phyloP scores from a whole-genome alignment of 495 filamentous ascomycete species.

The Aspergillus bertholletiae region DNA sequence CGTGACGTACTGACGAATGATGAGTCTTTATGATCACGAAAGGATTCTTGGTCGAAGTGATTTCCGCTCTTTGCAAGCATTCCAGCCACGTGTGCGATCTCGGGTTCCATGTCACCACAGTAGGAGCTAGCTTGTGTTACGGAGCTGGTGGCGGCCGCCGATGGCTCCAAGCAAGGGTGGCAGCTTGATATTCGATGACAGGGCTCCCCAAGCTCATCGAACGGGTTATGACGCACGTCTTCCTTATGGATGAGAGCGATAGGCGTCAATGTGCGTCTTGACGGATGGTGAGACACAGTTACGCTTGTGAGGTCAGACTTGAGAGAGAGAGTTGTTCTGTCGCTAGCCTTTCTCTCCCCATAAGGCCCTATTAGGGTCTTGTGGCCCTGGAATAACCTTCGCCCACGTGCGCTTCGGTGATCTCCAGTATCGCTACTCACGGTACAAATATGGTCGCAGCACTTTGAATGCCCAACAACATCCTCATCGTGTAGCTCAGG shows the following conservation, averaged over 20 bases:
- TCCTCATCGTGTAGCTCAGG: background rate
- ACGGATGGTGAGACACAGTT: constrained; percentile 31
- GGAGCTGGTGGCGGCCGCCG: constrained; percentile 4
- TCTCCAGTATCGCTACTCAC: background rate
- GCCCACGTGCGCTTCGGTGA: background rate
- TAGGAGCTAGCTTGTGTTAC: constrained; percentile 12
- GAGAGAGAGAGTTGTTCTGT: constrained; percentile 24
- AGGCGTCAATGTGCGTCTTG: constrained; percentile 19
- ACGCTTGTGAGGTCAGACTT: constrained; percentile 24
- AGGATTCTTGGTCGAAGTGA: constrained; percentile 2
- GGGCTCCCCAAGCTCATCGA: constrained; percentile 11
- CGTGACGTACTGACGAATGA: constrained; percentile 9
- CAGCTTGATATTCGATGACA: constrained; percentile 11
- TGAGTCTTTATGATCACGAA: constrained; percentile 1
- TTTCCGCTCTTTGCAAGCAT: constrained; percentile 2
- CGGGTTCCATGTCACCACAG: background rate
- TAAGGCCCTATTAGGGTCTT: background rate
- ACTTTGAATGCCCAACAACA: background rate
- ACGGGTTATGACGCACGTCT: constrained; percentile 7
- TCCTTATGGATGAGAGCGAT: constrained; percentile 13
- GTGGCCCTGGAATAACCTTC: background rate
- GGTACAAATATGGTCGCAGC: background rate
- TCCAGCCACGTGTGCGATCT: background rate
- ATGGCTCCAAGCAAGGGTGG: constrained; percentile 23
- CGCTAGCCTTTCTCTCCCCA: constrained; percentile 26